Evolutionary conservation across 768 basidiomycete genomes (phyloP).

Genomic region (Tulasnella sp.): DNA sequence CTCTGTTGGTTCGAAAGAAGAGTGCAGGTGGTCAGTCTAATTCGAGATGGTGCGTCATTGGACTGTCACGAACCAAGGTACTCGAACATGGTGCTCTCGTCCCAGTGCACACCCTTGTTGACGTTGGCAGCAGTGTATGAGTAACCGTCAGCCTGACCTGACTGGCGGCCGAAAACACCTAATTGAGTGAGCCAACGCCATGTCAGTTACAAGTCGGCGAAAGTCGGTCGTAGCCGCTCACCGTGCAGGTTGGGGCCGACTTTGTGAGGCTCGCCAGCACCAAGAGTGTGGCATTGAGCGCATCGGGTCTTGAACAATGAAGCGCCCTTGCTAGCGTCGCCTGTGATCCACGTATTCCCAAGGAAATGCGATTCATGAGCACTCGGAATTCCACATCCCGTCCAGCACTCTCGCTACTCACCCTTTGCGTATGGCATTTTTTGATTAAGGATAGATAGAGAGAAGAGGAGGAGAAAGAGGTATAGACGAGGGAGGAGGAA

Average conservation of each 20-base stretch:
- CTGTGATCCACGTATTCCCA: conserved; percentile 31
- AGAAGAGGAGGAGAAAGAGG: neutral
- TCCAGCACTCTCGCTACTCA: neutral
- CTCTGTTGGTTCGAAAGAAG: conserved; percentile 36
- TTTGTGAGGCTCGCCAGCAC: conserved; percentile 67
- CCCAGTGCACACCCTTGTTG: conserved; percentile 83
- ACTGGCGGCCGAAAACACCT: conserved; percentile 76
- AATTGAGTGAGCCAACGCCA: neutral
- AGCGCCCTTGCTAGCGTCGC: conserved; percentile 87
- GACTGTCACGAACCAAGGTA: conserved; percentile 44
- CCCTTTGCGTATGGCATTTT: conserved; percentile 11
- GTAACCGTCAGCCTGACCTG: conserved; percentile 78
- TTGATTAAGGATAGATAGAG: neutral
- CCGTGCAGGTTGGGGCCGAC: conserved; percentile 96
- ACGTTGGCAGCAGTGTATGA: conserved; percentile 92
- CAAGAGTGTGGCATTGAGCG: conserved; percentile 88
- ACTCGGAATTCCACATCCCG: neutral
- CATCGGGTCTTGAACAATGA: conserved; percentile 94
- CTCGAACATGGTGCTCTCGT: conserved; percentile 83
- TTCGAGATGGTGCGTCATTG: neutral
- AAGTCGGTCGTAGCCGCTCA: conserved; percentile 37
- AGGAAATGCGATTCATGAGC: neutral
- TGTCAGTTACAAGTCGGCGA: conserved; percentile 2
- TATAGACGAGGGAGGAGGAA: neutral
- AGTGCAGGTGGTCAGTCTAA: neutral